Conservation (phyloP, 2,329 filamentous ascomycete species). For the Cladosporium phlei region DNA sequence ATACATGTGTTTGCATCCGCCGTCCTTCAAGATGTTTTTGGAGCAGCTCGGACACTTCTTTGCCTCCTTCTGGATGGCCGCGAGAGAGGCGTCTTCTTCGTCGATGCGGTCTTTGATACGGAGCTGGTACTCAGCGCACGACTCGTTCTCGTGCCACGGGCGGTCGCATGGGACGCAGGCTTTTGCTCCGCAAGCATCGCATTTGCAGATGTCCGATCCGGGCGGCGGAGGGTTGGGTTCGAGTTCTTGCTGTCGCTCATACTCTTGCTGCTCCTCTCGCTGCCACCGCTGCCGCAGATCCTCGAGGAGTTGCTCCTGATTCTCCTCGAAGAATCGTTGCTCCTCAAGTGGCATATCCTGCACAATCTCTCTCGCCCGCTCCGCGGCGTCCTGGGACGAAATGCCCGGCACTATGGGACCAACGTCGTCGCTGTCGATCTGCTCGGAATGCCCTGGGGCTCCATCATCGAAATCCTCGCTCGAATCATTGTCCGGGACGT, state of each 20-base stretch:
- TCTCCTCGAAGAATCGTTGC: too few relatives aligned
- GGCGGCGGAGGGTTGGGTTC: neutral
- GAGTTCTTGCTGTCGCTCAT: neutral
- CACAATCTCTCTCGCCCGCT: too few relatives aligned
- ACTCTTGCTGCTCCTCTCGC: too few relatives aligned
- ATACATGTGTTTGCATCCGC: slow-evolving; percentile 29
- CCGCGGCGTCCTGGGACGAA: too few relatives aligned
- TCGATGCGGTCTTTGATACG: slow-evolving; percentile 20
- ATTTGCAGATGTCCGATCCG: slow-evolving; percentile 35
- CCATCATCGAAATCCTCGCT: neutral
- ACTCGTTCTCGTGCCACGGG: slow-evolving; percentile 29
- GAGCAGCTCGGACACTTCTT: slow-evolving; percentile 30
- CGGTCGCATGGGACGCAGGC: slow-evolving; percentile 30
- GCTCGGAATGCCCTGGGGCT: neutral
- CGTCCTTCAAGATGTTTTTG: slow-evolving; percentile 29
- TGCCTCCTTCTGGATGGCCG: slow-evolving; percentile 18
- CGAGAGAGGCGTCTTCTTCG: slow-evolving; percentile 27
- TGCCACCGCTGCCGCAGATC: too few relatives aligned
- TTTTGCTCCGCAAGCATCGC: slow-evolving; percentile 25
- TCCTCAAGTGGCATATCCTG: too few relatives aligned
- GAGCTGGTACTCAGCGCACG: slow-evolving; percentile 31
- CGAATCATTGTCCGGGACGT: slow-evolving; percentile 21
- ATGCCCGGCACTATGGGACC: too few relatives aligned
- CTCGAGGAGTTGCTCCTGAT: too few relatives aligned
- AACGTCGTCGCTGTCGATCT: too few relatives aligned